Evolutionary conservation across 73 alveolate genomes (phyloP), one percentile per base, ranked within the genome.

Genomic region (Paramecium biaurelia): DNA sequence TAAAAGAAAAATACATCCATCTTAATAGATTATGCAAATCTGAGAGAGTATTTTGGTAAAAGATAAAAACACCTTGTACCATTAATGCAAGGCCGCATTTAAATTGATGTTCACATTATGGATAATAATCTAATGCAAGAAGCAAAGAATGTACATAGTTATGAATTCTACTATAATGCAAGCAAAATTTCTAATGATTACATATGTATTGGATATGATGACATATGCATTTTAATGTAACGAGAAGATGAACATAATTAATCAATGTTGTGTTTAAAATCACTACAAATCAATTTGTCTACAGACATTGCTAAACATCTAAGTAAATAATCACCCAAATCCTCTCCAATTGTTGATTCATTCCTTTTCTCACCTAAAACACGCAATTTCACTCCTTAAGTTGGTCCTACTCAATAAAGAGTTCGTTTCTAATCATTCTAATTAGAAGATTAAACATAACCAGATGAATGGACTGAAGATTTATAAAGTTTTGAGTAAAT

Each of bases 401-500:
- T 74, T 11, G 87, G 87, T 5, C 87, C 87, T 14, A 14, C 23
- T 2, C 26, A 63, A 63, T 15, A 14, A 14, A 79, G 90, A 45
- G 70, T 24, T 4, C 47, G 90, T 8, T 43, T 79, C 28, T 34
- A 38, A 79, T 79, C 90, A 41, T 47, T 79, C 28, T 18, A 79
- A 45, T 79, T 79, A 12, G 90, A 79, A 45, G 90, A 79, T 2
- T 35, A 72, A 37, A 35, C 58, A 12, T 21, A 35, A 34, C 76
- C 90, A 18, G 74, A 41, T 79, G 90, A 79, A 79, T 79, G 90
- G 90, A 79, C 70, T 4, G 90, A 79, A 23, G 90, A 79, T 30
- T 2, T 79, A 6, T 32, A 26, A 18, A 45, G 90, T 79, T 24
- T 79, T 24, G 90, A 79, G 2, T 45, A 41, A 47, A 79, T 79